Percentiles rank a stretch among this genome's conserved stretches.
Evolutionary conservation across 208 protist species (phyloP).

Genomic region (Tritrichomonas musculus): DNA sequence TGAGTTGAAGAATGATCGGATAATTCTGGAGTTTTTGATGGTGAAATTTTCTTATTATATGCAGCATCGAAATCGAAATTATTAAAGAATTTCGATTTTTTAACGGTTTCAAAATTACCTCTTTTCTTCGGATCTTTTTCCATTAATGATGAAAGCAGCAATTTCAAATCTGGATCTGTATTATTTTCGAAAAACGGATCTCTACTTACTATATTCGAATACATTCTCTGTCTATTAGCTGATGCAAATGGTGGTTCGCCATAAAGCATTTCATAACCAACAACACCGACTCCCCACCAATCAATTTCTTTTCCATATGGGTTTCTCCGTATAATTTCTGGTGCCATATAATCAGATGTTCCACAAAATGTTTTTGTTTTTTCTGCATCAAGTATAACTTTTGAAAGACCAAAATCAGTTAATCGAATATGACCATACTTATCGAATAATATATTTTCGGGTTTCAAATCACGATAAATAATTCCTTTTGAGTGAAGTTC

Average conservation of each 20-base stretch:
- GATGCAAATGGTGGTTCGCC: neutral
- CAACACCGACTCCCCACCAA: neutral
- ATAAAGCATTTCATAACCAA: neutral
- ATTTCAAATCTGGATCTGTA: constrained; percentile 44
- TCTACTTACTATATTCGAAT: neutral
- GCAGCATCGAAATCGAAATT: constrained; percentile 37
- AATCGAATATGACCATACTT: neutral
- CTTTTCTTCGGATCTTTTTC: constrained; percentile 34
- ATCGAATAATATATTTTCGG: neutral
- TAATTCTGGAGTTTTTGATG: constrained; percentile 39
- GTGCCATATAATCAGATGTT: neutral
- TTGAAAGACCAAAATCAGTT: constrained; percentile 15
- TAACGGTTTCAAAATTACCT: constrained; percentile 37
- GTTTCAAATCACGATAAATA: constrained; percentile 19
- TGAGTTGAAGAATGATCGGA: too few relatives aligned
- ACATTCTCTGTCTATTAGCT: neutral
- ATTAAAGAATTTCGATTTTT: constrained; percentile 24
- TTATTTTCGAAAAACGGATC: constrained; percentile 45
- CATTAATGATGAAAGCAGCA: neutral
- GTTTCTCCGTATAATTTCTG: neutral
- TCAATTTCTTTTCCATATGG: neutral
- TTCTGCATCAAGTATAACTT: neutral
- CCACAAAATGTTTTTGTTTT: neutral
- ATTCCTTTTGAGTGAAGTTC: neutral
- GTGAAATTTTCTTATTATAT: neutral